A percentile compares a stretch with the other conserved stretches of the same genome.
Evolutionary conservation across 495 filamentous ascomycete species (phyloP).

Genomic region (Trichoderma asperelloides): DNA sequence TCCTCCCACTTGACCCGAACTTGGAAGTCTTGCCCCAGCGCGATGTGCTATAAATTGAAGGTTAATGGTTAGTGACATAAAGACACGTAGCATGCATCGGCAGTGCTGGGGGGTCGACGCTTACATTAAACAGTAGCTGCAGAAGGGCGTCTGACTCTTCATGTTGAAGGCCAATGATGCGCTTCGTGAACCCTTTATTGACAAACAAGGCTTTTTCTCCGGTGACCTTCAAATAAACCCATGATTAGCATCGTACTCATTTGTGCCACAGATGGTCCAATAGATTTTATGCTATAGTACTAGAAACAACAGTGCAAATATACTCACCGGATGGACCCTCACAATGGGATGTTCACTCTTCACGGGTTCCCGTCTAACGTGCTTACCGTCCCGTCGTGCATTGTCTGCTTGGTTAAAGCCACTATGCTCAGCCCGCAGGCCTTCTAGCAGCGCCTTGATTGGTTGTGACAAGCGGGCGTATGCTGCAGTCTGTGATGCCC

Average conservation of each 20-base stretch:
- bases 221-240: slow-evolving; percentile 39
- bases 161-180: slow-evolving; percentile 63
- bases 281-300: not conserved
- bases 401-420: slow-evolving; percentile 63
- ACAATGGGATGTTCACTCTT: slow-evolving; percentile 62
- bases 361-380: slow-evolving; percentile 59
- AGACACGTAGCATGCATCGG: not conserved
- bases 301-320: not conserved
- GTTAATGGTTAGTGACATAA: not conserved
- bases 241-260: slow-evolving; percentile 7
- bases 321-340: slow-evolving; percentile 49
- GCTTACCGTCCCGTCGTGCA: slow-evolving; percentile 48
- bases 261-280: not conserved
- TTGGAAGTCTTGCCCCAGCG: slow-evolving; percentile 51
- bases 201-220: slow-evolving; percentile 74
- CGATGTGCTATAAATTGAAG: slow-evolving; percentile 23
- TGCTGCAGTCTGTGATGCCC: slow-evolving; percentile 65
- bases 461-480: slow-evolving; percentile 59
- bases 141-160: slow-evolving; percentile 61
- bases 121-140: slow-evolving; percentile 53
- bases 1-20: slow-evolving; percentile 64
- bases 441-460: slow-evolving; percentile 65
- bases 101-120: slow-evolving; percentile 23
- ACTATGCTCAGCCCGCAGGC: slow-evolving; percentile 61
- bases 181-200: slow-evolving; percentile 73